Evolutionary conservation across 495 filamentous ascomycete species (phyloP), one percentile per base, ranked within the genome.

Genomic region (Staphylotrichum tortipilum): DNA sequence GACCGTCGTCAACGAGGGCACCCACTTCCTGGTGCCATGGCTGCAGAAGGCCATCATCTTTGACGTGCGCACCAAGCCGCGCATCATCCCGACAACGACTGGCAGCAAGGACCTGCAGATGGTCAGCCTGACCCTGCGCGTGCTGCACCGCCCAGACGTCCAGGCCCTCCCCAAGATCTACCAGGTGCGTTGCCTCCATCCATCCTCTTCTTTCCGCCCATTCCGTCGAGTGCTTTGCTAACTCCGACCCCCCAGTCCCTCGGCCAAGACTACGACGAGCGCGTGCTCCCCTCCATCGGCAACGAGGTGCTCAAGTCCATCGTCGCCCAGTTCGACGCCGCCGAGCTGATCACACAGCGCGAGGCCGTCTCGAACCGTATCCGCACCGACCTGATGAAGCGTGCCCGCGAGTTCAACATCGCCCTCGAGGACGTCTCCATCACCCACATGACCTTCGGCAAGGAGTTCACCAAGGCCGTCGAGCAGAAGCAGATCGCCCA

Each of bases 401-500:
- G 92, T 44, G 92, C 92, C n/a, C 64, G 80, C 42, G 94, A 99
- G 68, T 99, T 99, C 82, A 96, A 99, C 77, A 99, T 99, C 68
- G 86, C 87, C 28, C 86, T 99, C 35, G 92, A 99, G 70, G 92
- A 99, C 62, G 92, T 99, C 50, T 94, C 87, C 59, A 99, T 99
- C 76, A 99, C 92, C 35, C 92, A 99, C 81, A 97, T 99, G 92
- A 97, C 92, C 47, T 99, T 99, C 70, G 92, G 92, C 49, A 90
- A 89, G 74, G 92, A 99, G 73, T 99, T 99, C 82, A 99, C 92
- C 50, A 81, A 82, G 55, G 92, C 92, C 52, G 92, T 99, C 60
- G 92, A 99, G 75, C 94, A 99, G 78, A 99, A 99, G 80, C 92
- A 99, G 77, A 99, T 99, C 68, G 92, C 92, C 22, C 92, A 99